Percentiles rank a stretch among this genome's conserved stretches.
phyloP scores from a whole-genome alignment of 495 filamentous ascomycete species.

The Penicillium desertorum region DNA sequence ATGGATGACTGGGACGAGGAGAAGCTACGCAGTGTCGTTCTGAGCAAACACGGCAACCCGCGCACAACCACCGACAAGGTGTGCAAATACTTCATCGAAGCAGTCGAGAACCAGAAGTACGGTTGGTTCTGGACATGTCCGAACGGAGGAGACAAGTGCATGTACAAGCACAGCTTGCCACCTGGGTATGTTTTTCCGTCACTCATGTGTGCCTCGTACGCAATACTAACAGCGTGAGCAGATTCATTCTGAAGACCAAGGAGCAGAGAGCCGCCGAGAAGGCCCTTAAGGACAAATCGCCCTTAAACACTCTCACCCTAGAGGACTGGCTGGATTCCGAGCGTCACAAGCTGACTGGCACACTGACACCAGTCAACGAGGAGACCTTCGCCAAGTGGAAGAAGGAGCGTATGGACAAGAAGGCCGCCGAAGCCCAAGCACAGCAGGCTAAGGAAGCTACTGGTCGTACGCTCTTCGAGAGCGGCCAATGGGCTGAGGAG shows the following conservation, averaged over 20 bases:
- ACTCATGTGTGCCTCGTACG: background rate
- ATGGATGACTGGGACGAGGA: conserved; percentile 98
- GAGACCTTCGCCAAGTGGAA: conserved; percentile 96
- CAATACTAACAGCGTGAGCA: conserved; percentile 38
- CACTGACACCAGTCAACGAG: conserved; percentile 85
- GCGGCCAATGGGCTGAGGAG: conserved; percentile 83
- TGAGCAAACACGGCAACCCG: conserved; percentile 97
- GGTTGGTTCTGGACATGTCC: conserved; percentile 99
- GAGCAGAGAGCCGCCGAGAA: conserved; percentile 96
- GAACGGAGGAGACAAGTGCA: conserved; percentile 96
- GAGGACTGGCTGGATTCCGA: conserved; percentile 97
- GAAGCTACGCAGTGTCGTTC: conserved; percentile 83
- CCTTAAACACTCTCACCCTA: conserved; percentile 88
- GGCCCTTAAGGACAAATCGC: conserved; percentile 94
- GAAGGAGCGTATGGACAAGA: conserved; percentile 89
- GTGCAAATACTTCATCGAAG: conserved; percentile 98
- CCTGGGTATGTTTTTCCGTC: conserved; percentile 65
- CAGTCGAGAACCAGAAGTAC: conserved; percentile 97
- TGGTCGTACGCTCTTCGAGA: conserved; percentile 91
- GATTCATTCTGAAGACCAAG: conserved; percentile 95
- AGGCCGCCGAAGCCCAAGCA: conserved; percentile 87
- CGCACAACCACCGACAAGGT: conserved; percentile 96
- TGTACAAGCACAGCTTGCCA: conserved; percentile 94
- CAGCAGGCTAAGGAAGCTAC: conserved; percentile 90
- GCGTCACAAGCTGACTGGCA: conserved; percentile 88